A percentile compares a stretch with the other conserved stretches of the same genome.
Evolutionary conservation across 2,329 filamentous ascomycete species (phyloP).

Genomic region (Penicillium brasilianum): DNA sequence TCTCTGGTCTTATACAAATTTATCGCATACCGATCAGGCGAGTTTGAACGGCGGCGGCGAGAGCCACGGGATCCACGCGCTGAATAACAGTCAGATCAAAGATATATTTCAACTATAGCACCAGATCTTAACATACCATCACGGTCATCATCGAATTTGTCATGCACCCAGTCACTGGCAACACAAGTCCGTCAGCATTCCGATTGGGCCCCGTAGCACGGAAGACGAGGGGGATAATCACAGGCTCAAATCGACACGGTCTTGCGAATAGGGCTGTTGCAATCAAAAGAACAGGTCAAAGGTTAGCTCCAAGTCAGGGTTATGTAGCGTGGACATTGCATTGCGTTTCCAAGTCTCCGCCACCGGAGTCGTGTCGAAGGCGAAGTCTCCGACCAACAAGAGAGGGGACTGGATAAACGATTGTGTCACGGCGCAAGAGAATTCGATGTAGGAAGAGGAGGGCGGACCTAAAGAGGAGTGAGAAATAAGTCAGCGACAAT

Average conservation of each 20-base stretch:
- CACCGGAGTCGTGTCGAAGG: slow-evolving; percentile 28
- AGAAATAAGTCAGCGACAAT: slow-evolving; percentile 18
- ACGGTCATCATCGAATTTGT: slow-evolving; percentile 80
- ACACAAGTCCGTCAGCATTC: slow-evolving; percentile 18
- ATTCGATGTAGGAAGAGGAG: slow-evolving; percentile 46
- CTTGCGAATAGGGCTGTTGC: slow-evolving; percentile 53
- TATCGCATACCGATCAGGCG: slow-evolving; percentile 42
- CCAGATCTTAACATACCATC: slow-evolving; percentile 44
- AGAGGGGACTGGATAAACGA: slow-evolving; percentile 32
- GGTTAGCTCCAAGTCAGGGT: slow-evolving; percentile 52
- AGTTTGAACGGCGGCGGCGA: slow-evolving; percentile 48
- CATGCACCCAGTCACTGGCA: slow-evolving; percentile 87
- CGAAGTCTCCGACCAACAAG: slow-evolving; percentile 33
- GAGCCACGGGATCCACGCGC: slow-evolving; percentile 51
- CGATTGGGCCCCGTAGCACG: neutral
- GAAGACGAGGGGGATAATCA: slow-evolving; percentile 31
- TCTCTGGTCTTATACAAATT: neutral
- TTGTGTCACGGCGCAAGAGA: slow-evolving; percentile 44
- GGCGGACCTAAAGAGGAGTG: slow-evolving; percentile 46
- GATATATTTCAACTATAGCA: neutral
- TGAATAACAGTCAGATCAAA: slow-evolving; percentile 33
- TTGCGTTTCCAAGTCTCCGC: slow-evolving; percentile 39
- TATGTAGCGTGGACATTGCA: slow-evolving; percentile 39
- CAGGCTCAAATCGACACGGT: slow-evolving; percentile 54
- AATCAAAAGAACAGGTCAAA: slow-evolving; percentile 39